Base-by-base conservation (phyloP, 2,329 filamentous ascomycete species). In the Sporothrix pallida region DNA sequence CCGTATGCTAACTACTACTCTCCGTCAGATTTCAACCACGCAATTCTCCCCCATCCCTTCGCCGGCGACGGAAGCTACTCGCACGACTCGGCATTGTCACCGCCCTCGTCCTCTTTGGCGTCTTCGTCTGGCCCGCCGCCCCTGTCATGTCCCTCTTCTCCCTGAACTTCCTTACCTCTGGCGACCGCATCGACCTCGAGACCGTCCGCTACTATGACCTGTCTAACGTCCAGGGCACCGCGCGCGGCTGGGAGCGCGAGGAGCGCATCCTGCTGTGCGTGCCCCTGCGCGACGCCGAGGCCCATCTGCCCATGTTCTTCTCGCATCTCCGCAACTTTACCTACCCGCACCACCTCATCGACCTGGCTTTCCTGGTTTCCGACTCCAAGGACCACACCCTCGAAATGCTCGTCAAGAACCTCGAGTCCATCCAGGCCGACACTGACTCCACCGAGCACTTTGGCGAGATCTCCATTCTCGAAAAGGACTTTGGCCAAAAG, bases 401-500 rank as follows among this genome's bases (percentile, higher is more conserved):
- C 52, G 83, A 89, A 46, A 87, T 96, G 65, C 87, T 99, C 70
- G 89, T 91, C 5, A 86, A 92, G 74, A 90, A 92, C 78, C 84
- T 99, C 71, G 89, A 93, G 77, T 89, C 90, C 56, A 87, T 98
- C 15, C 96, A 99, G 83, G 90, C 89, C 31, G 89, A 96, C 75
- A 86, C 91, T 26, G 93, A 98, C 78, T 90, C 91, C 12, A 91
- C 90, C 78, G 91, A 95, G 83, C 91, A 92, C 17, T 99, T 95
- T 80, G 96, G 96, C 75, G 96, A 99, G 84, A 96, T 99, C 74
- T 97, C 94, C 0, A 96, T 99, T 75, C 95, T 99, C 77, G 94
- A 98, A 83, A 99, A 99, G 84, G 95, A 99, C 82, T 99, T 99
- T 84, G 96, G 96, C 2, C 96, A 99, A 81, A 95, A 95, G 81